Evolutionary conservation across 2,329 filamentous ascomycete genomes (phyloP).

Genomic region (Sodiomyces alkalinus): DNA sequence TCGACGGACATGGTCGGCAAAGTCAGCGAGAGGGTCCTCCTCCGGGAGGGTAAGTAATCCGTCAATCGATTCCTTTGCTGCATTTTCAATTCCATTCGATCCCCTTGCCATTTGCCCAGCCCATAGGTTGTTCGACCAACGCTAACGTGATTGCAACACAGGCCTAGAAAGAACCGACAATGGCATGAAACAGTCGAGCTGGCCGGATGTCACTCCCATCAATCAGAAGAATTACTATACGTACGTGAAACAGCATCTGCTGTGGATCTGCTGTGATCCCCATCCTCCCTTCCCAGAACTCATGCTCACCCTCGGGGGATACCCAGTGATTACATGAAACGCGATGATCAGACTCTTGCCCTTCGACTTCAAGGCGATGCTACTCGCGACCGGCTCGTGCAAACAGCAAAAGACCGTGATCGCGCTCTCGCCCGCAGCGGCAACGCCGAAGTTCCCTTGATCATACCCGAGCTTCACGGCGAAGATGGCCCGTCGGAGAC

Average conservation of each 20-base stretch:
- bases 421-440: slow-evolving; percentile 65
- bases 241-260: no score
- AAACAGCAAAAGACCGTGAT: slow-evolving; percentile 76
- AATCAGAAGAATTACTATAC: slow-evolving; percentile 99
- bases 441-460: slow-evolving; percentile 47
- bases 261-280: no score
- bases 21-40: slow-evolving; percentile 49
- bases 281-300: not conserved
- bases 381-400: slow-evolving; percentile 66
- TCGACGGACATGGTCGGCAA: slow-evolving; percentile 39
- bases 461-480: slow-evolving; percentile 42
- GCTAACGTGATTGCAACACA: slow-evolving; percentile 20
- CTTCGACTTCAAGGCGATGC: slow-evolving; percentile 81
- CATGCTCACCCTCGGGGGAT: slow-evolving; percentile 10
- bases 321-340: slow-evolving; percentile 84
- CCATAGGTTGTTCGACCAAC: no score
- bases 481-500: slow-evolving; percentile 42
- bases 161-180: slow-evolving; percentile 95
- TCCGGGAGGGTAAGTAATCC: slow-evolving; percentile 37
- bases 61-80: no score
- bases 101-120: no score
- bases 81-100: no score
- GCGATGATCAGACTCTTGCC: slow-evolving; percentile 89
- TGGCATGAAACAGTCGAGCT: slow-evolving; percentile 88
- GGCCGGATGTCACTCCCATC: slow-evolving; percentile 85